These are phyloP conservation scores for Globisporangium nunn DNA, from an alignment of 352 stramenopile species.

Conservation along the genomic window DNA sequence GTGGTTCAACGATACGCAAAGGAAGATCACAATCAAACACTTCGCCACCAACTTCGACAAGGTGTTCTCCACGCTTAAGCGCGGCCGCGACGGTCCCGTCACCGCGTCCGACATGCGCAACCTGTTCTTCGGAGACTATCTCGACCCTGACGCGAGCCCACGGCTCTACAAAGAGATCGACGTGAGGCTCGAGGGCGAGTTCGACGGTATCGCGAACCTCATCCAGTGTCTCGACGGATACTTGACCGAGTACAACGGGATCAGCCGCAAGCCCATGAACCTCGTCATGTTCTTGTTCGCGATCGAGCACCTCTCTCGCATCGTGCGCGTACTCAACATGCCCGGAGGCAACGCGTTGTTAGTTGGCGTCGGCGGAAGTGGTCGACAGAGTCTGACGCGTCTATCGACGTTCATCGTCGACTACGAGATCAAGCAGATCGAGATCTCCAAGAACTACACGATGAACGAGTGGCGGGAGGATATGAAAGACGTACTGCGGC, in stretches of 20 bases:
- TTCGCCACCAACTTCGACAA: slow-evolving; percentile 87
- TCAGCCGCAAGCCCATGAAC: slow-evolving; percentile 93
- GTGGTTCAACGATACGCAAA: slow-evolving; percentile 89
- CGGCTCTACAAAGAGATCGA: slow-evolving; percentile 80
- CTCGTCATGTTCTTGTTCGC: slow-evolving; percentile 96
- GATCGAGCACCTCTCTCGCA: slow-evolving; percentile 91
- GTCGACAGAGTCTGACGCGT: slow-evolving; percentile 88
- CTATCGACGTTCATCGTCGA: slow-evolving; percentile 92
- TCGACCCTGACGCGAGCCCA: slow-evolving; percentile 67
- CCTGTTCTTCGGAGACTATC: slow-evolving; percentile 92
- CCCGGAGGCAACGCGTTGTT: slow-evolving; percentile 90
- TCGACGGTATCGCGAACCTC: slow-evolving; percentile 74
- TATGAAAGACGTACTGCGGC: slow-evolving; percentile 89
- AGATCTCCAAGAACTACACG: slow-evolving; percentile 94
- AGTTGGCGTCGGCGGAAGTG: slow-evolving; percentile 91
- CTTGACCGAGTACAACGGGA: slow-evolving; percentile 88
- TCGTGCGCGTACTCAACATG: slow-evolving; percentile 92
- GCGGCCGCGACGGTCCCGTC: slow-evolving; percentile 62
- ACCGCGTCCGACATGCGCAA: slow-evolving; percentile 79
- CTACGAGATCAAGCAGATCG: slow-evolving; percentile 91
- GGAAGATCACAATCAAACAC: slow-evolving; percentile 85
- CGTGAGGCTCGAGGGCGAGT: slow-evolving; percentile 50
- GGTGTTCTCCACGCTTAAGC: slow-evolving; percentile 76
- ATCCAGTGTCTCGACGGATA: slow-evolving; percentile 87
- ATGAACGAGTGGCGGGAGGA: slow-evolving; percentile 94